A percentile compares a stretch with the other conserved stretches of the same genome.
These are phyloP conservation scores for Westerdykella aurantiaca DNA, from an alignment of 2,329 filamentous ascomycete genomes.

Conservation along the genomic window DNA sequence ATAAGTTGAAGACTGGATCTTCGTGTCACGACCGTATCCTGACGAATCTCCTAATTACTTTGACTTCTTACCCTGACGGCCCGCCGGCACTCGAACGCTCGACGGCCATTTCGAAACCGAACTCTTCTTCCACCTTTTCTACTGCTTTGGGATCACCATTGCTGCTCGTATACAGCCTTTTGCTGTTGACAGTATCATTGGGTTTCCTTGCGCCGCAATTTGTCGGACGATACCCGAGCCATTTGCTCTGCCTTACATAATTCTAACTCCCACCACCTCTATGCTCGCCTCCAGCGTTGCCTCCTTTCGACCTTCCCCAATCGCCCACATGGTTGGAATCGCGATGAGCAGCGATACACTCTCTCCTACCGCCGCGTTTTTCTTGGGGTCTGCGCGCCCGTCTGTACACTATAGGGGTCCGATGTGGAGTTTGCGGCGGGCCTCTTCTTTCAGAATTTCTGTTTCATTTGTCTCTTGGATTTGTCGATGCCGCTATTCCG, in stretches of 20 bases:
- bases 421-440: neutral
- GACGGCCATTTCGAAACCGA: too few relatives aligned
- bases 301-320: neutral
- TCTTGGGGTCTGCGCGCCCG: neutral
- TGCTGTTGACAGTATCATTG: neutral
- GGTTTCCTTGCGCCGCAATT: neutral
- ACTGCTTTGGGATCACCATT: neutral
- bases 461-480: neutral
- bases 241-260: neutral
- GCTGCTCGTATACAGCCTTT: neutral
- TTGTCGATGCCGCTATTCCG: too few relatives aligned
- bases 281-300: neutral
- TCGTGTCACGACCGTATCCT: constrained; percentile 23
- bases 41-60: constrained; percentile 20
- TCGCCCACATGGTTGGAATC: neutral
- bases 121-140: neutral
- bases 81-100: neutral
- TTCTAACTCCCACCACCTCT: neutral
- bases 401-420: neutral
- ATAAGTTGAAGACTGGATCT: constrained; percentile 31
- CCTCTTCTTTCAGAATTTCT: neutral
- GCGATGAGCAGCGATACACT: neutral
- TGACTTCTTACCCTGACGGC: constrained; percentile 5
- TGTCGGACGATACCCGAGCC: neutral
- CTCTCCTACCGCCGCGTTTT: neutral